Conservation (phyloP, 2,329 filamentous ascomycete genomes). For the Phaeoacremonium minimum region DNA sequence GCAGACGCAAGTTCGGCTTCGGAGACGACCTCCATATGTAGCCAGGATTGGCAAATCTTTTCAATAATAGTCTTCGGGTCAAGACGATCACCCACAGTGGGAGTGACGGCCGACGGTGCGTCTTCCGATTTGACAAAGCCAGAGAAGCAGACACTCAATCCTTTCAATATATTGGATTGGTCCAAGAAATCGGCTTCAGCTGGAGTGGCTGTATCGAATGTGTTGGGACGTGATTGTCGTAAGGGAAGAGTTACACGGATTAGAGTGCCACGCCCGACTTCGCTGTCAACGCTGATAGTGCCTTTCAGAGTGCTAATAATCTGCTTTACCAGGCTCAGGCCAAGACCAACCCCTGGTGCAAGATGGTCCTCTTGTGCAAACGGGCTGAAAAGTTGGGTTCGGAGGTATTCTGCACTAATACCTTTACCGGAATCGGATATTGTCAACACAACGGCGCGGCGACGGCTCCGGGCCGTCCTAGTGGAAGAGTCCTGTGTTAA, state of each 20-base stretch:
- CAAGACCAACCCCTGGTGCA: slow-evolving; percentile 58
- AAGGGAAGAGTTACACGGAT: slow-evolving; percentile 14
- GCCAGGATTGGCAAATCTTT: slow-evolving; percentile 5
- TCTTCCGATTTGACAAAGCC: too few species aligned
- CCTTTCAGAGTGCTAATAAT: slow-evolving; percentile 57
- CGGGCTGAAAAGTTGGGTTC: slow-evolving; percentile 55
- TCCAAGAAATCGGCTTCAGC: too few species aligned
- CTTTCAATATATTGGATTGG: too few species aligned
- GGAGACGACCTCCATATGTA: slow-evolving; percentile 4
- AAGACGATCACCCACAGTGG: too few species aligned
- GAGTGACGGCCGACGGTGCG: too few species aligned
- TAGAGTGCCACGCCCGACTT: slow-evolving; percentile 23
- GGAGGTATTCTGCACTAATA: slow-evolving; percentile 59
- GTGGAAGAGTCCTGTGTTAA: slow-evolving; percentile 8
- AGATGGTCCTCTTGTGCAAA: slow-evolving; percentile 62
- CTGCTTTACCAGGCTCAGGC: slow-evolving; percentile 58
- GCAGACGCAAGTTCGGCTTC: background rate
- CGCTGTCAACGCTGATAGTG: slow-evolving; percentile 51
- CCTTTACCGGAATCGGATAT: slow-evolving; percentile 63
- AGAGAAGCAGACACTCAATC: too few species aligned
- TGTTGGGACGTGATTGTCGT: too few species aligned
- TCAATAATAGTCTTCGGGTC: too few species aligned
- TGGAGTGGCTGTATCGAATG: too few species aligned
- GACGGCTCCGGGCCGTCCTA: background rate
- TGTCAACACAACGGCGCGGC: slow-evolving; percentile 28